Evolutionary conservation across 768 basidiomycete species (phyloP).

Genomic region (Boletus sensibilis): DNA sequence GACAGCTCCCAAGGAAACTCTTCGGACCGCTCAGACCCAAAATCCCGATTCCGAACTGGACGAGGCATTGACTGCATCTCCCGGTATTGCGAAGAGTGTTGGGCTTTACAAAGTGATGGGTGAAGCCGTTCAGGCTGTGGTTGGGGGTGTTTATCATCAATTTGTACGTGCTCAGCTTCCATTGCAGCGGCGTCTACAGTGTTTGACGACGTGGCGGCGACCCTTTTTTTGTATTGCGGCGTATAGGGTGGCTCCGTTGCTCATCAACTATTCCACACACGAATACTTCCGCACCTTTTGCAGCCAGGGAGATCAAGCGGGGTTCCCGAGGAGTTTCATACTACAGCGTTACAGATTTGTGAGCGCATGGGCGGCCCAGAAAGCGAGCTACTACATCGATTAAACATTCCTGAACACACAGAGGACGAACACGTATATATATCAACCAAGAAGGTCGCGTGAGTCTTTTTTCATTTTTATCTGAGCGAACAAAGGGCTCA

Average conservation of each 20-base stretch:
- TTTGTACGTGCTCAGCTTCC: constrained; percentile 53
- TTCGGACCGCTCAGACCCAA: constrained; percentile 21
- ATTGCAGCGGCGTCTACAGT: constrained; percentile 12
- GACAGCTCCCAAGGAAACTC: constrained; percentile 41
- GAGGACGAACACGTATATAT: constrained; percentile 8
- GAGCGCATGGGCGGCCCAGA: constrained; percentile 33
- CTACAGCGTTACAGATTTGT: constrained; percentile 24
- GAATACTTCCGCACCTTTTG: constrained; percentile 34
- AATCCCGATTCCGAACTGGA: constrained; percentile 27
- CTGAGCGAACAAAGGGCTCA: not conserved
- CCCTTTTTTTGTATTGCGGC: constrained; percentile 1
- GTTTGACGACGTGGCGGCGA: not conserved
- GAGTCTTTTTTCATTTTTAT: constrained; percentile 8
- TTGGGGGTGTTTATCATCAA: constrained; percentile 78
- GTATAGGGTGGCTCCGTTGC: constrained; percentile 34
- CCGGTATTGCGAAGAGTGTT: constrained; percentile 47
- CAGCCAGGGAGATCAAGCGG: constrained; percentile 27
- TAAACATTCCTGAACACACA: not conserved
- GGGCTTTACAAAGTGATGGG: constrained; percentile 80
- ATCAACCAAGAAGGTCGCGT: constrained; percentile 23
- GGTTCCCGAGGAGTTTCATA: constrained; percentile 33
- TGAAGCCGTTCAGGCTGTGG: constrained; percentile 69
- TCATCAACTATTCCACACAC: constrained; percentile 36
- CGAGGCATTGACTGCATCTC: constrained; percentile 28
- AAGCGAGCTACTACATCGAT: constrained; percentile 15